Percentiles rank a stretch among this genome's conserved stretches.
phyloP scores from a whole-genome alignment of 352 stramenopile species.

The Globisporangium orthogonon region DNA sequence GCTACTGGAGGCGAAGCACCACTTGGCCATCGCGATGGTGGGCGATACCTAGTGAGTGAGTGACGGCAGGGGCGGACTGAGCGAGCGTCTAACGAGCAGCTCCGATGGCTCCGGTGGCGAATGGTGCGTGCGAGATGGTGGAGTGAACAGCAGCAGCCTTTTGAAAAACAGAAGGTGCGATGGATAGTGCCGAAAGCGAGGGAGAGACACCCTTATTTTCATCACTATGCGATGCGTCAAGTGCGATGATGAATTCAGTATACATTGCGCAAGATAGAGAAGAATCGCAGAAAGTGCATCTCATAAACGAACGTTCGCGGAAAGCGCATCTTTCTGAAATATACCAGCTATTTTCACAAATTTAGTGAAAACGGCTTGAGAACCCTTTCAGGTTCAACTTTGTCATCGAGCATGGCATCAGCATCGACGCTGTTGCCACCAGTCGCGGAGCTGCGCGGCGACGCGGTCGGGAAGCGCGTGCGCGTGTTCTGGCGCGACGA shows the following conservation, averaged over 20 bases:
- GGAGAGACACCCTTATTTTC: no score
- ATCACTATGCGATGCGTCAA: no score
- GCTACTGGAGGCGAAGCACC: constrained; percentile 1
- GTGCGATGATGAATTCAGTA: not conserved
- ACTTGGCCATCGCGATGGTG: constrained; percentile 11
- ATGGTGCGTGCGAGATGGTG: no score
- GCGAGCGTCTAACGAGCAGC: not conserved
- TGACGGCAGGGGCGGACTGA: not conserved
- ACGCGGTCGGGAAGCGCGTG: constrained; percentile 46
- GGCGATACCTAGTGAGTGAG: not conserved
- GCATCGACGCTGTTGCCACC: no score
- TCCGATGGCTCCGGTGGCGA: not conserved
- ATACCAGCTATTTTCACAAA: no score
- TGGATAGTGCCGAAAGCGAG: not conserved
- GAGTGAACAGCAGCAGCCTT: not conserved
- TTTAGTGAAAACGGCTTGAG: no score
- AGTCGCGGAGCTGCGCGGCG: not conserved
- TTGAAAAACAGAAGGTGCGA: not conserved
- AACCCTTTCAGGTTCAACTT: no score
- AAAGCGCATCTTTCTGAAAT: not conserved
- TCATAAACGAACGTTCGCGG: not conserved
- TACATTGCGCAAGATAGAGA: not conserved
- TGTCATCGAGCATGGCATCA: no score
- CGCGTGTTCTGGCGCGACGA: constrained; percentile 71
- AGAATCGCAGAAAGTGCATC: not conserved